A percentile compares a stretch with the other conserved stretches of the same genome.
Conservation (phyloP, 805 yeast genomes). For the fission yeast (Schizosaccharomyces pombe) region ASM294v3 CU329670.1:705001-705500, state of each 20-base stretch:
- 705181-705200: not conserved
- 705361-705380: conserved; percentile 62
- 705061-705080: too few species aligned
- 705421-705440: conserved; percentile 45
- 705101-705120: not conserved
- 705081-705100: not conserved
- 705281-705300: not conserved
- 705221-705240: not conserved
- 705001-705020: conserved; percentile 34
- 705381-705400: conserved; percentile 36
- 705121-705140: conserved; percentile 22
- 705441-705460: conserved; percentile 27
- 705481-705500: conserved; percentile 24
- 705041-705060: conserved; percentile 71
- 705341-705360: conserved; percentile 66
- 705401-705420: conserved; percentile 35
- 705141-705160: conserved; percentile 85
- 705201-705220: not conserved
- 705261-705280: not conserved
- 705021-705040: conserved; percentile 62
- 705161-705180: conserved; percentile 57
- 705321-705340: conserved; percentile 36
- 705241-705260: not conserved
- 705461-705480: conserved; percentile 34
- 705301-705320: not conserved